Evolutionary conservation across 305 asterid species (phyloP).

Genomic region (Lippia alba): DNA sequence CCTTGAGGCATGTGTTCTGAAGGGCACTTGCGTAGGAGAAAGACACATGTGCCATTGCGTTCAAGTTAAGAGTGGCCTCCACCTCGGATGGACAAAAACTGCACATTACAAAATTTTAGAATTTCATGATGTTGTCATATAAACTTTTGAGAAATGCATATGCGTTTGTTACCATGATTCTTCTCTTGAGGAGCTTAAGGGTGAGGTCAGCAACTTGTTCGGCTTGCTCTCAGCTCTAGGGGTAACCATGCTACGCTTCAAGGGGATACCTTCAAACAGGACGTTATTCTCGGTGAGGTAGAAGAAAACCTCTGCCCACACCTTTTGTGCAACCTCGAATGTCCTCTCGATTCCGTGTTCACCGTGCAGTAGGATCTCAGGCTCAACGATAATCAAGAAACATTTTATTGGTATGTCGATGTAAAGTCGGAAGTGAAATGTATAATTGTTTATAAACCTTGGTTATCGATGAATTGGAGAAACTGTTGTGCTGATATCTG

Average conservation of each 20-base stretch:
- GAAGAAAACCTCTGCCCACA: constrained; percentile 65
- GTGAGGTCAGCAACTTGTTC: constrained; percentile 44
- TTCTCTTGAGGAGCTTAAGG: constrained; percentile 37
- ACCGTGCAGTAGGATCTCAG: constrained; percentile 58
- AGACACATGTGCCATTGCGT: constrained; percentile 65
- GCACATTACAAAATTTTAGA: background rate
- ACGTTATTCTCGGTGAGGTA: constrained; percentile 60
- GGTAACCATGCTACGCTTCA: constrained; percentile 63
- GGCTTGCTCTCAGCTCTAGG: constrained; percentile 54
- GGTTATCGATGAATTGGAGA: background rate
- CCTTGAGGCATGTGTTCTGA: constrained; percentile 58
- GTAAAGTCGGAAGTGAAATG: background rate
- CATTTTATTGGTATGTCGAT: background rate
- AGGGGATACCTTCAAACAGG: constrained; percentile 52
- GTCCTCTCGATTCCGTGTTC: constrained; percentile 44
- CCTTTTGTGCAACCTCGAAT: constrained; percentile 51
- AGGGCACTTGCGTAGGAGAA: constrained; percentile 60
- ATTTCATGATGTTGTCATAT: background rate
- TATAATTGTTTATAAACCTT: background rate
- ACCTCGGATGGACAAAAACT: constrained; percentile 62
- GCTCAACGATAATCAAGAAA: constrained; percentile 46
- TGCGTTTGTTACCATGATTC: constrained; percentile 52
- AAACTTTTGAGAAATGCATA: background rate
- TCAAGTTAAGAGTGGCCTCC: constrained; percentile 58
- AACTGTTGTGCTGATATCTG: too few species aligned